Base-by-base conservation (phyloP, 2,329 filamentous ascomycete genomes). In the Cadophora sp. region DNA sequence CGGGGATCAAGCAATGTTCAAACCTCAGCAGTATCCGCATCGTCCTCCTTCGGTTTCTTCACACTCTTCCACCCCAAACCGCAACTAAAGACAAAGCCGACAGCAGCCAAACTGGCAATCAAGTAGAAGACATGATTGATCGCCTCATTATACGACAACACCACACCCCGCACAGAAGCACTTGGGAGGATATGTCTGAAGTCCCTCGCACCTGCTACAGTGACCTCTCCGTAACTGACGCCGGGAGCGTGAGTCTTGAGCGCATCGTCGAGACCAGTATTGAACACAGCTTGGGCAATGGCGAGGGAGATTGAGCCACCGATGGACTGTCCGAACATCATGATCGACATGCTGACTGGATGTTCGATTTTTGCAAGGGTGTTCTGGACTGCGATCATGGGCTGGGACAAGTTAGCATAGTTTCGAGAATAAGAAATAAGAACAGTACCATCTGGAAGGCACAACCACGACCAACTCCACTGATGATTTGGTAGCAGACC, bases 51-150 rank as follows among this genome's bases (percentile, higher is more conserved):
- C 48, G 55, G 31, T 72, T 81, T 80, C 40, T 82, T 79, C 43
- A 85, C 77, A 70, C 82, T 81, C 12, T 79, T 79, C 79, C 81
- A 84, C 0, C 84, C 84, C 72, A 85, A 79, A 0, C 82, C 83
- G 72, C 80, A 73, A 40, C 61, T 56, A 16, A 69, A 63, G n/a
- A 70, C 14, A 51, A 73, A 73, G 1, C 53, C 63, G 7, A 31
- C 64, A 29, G 48, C 65, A 9, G 67, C 69, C n/a, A 66, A 48
- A 1, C 60, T 70, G n/a, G 65, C 68, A 4, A 61, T 68, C 34
- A 76, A 50, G 64, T 75, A 76, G 24, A 76, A 70, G 1, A 71
- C 71, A 46, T 66, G 64, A 40, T 67, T 75, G 27, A 76, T 31
- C 2, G 67, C 79, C 26, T 77, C 75, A 2, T 78, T 76, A 65